phyloP scores from a whole-genome alignment of 257 asterid species.

The Hygrophila difformis region DNA sequence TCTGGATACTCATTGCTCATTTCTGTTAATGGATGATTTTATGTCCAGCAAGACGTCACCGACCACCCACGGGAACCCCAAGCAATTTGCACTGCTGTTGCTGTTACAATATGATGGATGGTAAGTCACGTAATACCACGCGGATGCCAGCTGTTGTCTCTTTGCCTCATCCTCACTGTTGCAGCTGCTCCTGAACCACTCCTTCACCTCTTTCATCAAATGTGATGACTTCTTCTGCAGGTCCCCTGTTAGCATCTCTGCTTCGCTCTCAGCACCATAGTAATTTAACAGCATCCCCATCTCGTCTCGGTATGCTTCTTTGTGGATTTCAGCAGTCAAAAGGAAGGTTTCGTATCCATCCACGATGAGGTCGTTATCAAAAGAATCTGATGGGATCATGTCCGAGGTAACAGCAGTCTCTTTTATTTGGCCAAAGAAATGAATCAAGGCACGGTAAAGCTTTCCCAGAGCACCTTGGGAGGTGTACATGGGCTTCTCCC shows the following conservation, averaged over 20 bases:
- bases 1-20: neutral
- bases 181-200: conserved; percentile 46
- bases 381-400: conserved; percentile 31
- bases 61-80: conserved; percentile 87
- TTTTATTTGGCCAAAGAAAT: conserved; percentile 20
- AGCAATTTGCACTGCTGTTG: conserved; percentile 49
- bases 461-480: conserved; percentile 69
- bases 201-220: conserved; percentile 64
- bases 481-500: conserved; percentile 72
- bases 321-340: conserved; percentile 47
- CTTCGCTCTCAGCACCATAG: conserved; percentile 71
- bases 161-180: too few relatives aligned
- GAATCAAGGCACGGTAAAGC: conserved; percentile 63
- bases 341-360: conserved; percentile 53
- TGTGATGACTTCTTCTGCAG: conserved; percentile 45
- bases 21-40: conserved; percentile 27
- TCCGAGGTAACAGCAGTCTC: conserved; percentile 14
- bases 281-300: conserved; percentile 41
- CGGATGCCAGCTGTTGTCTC: conserved; percentile 57
- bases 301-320: conserved; percentile 50
- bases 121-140: conserved; percentile 83
- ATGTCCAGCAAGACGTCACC: conserved; percentile 62
- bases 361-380: conserved; percentile 51
- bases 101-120: conserved; percentile 34
- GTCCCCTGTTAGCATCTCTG: conserved; percentile 79